Evolutionary conservation across 2,329 filamentous ascomycete genomes (phyloP), one percentile per base, ranked within the genome.

Genomic region (Fusarium zealandicum): DNA sequence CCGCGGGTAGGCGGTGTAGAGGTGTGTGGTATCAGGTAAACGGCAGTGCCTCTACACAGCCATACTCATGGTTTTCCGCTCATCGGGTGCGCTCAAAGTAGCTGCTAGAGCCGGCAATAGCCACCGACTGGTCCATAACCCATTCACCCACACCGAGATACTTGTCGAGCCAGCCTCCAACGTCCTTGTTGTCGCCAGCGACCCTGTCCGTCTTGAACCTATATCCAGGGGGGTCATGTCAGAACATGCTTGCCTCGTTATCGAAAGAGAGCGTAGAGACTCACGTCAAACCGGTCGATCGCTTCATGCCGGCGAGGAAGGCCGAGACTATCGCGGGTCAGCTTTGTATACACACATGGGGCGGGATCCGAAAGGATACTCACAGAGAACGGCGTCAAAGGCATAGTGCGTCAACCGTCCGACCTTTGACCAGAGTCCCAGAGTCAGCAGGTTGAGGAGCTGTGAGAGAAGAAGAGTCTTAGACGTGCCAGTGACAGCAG

Each of bases 41-140:
- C 25, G 36, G 35, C 16, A 42, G 20, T n/a, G 22, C 22, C 22
- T 8, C 22, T 25, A 7, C 9, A 25, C 22, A 25, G 7, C 22
- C 22, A 25, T 5, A 25, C 8, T 5, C 22, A 25, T 25, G 22
- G 22, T 25, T 9, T 25, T 7, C 22, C 22, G 22, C 38, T 68
- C 80, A 96, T 79, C 93, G 85, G 75, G 86, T 93, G 70, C 95
- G 85, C 79, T 97, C 93, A 73, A 99, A 99, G 77, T 87, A 99
- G 55, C 88, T 84, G 72, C 90, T 96, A 41, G 90, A 88, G 35
- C 92, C 90, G 72, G 96, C 90, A 51, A 98, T 85, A 33, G 93
- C 93, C 27, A 98, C 92, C 25, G 92, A 96, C 79, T 96, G 90
- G 75, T 99, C 95, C 92, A 99, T 96, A 62, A 97, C 90, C 86